These are phyloP conservation scores for Phalaenopsis equestris DNA, from an alignment of 106 monocot species.

Conservation along the genomic window DNA sequence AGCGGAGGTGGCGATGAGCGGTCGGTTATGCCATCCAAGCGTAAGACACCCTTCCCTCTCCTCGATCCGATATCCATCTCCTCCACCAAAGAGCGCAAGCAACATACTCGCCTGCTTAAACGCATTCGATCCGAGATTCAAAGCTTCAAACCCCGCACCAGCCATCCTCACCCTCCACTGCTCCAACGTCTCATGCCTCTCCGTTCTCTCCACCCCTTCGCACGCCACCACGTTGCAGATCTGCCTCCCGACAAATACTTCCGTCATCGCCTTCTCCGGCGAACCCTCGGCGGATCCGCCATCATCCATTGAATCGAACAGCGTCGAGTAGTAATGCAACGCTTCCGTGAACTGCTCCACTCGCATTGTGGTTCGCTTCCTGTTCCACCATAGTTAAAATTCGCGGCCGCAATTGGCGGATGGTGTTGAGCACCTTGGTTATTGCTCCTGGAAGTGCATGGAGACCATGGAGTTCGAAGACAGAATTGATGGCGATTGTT, in stretches of 20 bases:
- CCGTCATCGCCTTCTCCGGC: constrained; percentile 43
- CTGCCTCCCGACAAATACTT: constrained; percentile 55
- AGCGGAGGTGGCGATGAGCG: constrained; percentile 61
- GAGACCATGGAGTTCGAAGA: constrained; percentile 50
- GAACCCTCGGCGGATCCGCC: neutral
- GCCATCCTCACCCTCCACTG: constrained; percentile 40
- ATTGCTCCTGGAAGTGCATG: constrained; percentile 33
- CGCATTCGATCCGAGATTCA: constrained; percentile 53
- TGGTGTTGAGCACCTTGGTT: constrained; percentile 31
- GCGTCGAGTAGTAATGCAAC: constrained; percentile 65
- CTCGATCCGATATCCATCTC: constrained; percentile 53
- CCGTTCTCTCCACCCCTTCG: constrained; percentile 48
- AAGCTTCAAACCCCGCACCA: constrained; percentile 42
- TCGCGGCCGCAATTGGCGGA: constrained; percentile 27
- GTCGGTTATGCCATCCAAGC: constrained; percentile 61
- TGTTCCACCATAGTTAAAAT: constrained; percentile 55
- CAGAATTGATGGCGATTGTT: constrained; percentile 42
- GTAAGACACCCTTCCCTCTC: constrained; percentile 54
- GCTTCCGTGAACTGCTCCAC: constrained; percentile 59
- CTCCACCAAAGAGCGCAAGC: constrained; percentile 40
- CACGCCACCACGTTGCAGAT: constrained; percentile 69
- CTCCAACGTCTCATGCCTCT: constrained; percentile 50
- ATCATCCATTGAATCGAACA: constrained; percentile 65
- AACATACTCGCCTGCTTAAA: constrained; percentile 67
- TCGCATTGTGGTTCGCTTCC: constrained; percentile 54